These are phyloP conservation scores for Bifiguratus adelaidae DNA, from an alignment of 192 early-diverging fungal genomes.

Conservation along the genomic window DNA sequence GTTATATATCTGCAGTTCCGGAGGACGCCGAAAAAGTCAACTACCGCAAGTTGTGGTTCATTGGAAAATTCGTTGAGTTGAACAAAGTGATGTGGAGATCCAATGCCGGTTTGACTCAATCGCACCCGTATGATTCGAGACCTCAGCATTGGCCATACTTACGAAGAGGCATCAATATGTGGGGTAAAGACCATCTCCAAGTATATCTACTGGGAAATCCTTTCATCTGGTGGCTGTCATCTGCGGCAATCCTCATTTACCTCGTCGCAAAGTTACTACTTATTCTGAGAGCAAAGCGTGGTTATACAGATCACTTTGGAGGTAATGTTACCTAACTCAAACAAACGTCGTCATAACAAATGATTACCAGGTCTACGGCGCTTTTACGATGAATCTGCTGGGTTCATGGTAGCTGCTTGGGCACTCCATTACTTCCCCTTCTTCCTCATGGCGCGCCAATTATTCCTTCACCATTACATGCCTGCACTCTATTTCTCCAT, in stretches of 20 bases:
- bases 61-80: conserved; percentile 82
- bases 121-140: conserved; percentile 90
- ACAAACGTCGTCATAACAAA: no score
- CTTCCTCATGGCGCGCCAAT: conserved; percentile 81
- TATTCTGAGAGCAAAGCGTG: conserved; percentile 45
- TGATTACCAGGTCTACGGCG: no score
- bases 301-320: conserved; percentile 27
- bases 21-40: conserved; percentile 41
- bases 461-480: conserved; percentile 93
- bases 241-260: conserved; percentile 49
- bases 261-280: conserved; percentile 36
- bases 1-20: conserved; percentile 29
- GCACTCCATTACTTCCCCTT: conserved; percentile 79
- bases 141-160: conserved; percentile 83
- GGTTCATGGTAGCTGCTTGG: conserved; percentile 71
- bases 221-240: conserved; percentile 67
- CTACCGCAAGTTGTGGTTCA: conserved; percentile 58
- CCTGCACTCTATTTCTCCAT: conserved; percentile 86
- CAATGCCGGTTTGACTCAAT: conserved; percentile 76
- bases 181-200: conserved; percentile 51
- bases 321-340: conserved; percentile 15
- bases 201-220: conserved; percentile 93
- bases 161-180: conserved; percentile 81
- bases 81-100: conserved; percentile 82
- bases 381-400: conserved; percentile 44